A percentile compares a stretch with the other conserved stretches of the same genome.
phyloP scores from a whole-genome alignment of 768 basidiomycete species.

The Boletus huronensis region DNA sequence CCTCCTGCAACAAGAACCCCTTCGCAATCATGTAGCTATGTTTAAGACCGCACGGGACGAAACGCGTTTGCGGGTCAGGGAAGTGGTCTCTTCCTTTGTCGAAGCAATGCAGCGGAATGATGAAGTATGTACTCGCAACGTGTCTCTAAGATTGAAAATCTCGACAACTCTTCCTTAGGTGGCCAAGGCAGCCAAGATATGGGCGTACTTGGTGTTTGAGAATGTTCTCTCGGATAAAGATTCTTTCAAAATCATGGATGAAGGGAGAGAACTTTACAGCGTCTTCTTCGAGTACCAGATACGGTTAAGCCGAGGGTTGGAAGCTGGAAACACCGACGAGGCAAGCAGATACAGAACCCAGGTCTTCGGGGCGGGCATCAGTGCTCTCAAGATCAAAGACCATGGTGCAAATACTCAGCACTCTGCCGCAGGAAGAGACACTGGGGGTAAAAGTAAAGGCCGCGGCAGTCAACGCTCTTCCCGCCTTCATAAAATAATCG shows the following conservation, averaged over 20 bases:
- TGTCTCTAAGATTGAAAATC: background rate
- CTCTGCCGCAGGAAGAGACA: background rate
- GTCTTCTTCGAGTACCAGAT: constrained; percentile 24
- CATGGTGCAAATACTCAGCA: background rate
- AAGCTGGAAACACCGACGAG: too few species aligned
- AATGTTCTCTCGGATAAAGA: background rate
- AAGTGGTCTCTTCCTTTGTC: constrained; percentile 4
- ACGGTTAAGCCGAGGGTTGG: background rate
- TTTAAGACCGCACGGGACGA: background rate
- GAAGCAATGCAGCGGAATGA: constrained; percentile 5
- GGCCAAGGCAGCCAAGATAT: constrained; percentile 7
- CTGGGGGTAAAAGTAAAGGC: background rate
- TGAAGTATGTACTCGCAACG: constrained; percentile 13
- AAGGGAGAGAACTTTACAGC: constrained; percentile 12
- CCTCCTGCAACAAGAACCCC: constrained; percentile 22
- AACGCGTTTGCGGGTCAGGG: background rate
- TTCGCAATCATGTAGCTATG: constrained; percentile 5
- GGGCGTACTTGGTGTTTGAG: constrained; percentile 14
- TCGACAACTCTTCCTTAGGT: constrained; percentile 8
- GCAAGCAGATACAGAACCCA: too few species aligned
- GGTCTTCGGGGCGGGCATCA: constrained; percentile 5
- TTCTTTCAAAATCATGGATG: constrained; percentile 4
- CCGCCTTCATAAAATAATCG: background rate
- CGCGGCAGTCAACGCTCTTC: background rate
- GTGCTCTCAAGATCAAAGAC: constrained; percentile 2